These are phyloP conservation scores for Periconia sp. DNA, from an alignment of 2,329 filamentous ascomycete species.

Conservation along the genomic window DNA sequence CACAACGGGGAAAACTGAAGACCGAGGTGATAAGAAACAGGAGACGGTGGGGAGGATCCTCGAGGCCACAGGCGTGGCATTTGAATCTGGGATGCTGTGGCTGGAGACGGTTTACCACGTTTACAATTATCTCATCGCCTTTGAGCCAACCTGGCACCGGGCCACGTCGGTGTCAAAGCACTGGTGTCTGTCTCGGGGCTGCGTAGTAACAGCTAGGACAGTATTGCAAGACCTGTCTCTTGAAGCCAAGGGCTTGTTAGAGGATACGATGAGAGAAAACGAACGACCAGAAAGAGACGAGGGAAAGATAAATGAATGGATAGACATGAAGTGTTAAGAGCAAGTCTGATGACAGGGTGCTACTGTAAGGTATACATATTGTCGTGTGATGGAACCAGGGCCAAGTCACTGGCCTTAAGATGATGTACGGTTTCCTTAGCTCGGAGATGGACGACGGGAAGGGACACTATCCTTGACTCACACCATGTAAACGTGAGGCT, in stretches of 20 bases:
- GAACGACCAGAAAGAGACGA: slow-evolving; percentile 8
- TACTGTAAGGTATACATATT: slow-evolving; percentile 22
- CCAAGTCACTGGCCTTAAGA: slow-evolving; percentile 16
- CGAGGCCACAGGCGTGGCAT: slow-evolving; percentile 4
- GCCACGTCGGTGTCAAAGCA: slow-evolving; percentile 21
- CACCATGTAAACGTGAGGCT: slow-evolving; percentile 20
- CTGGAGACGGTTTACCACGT: slow-evolving; percentile 4
- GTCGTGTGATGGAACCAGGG: slow-evolving; percentile 12
- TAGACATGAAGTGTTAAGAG: slow-evolving; percentile 10
- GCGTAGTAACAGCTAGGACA: slow-evolving; percentile 12
- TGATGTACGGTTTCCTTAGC: slow-evolving; percentile 12
- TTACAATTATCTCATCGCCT: slow-evolving; percentile 20
- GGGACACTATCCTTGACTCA: slow-evolving; percentile 24
- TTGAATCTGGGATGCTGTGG: slow-evolving; percentile 2
- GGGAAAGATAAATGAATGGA: slow-evolving; percentile 11
- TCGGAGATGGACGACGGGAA: slow-evolving; percentile 21
- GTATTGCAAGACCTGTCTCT: slow-evolving; percentile 17
- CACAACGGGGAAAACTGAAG: neutral
- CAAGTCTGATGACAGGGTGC: slow-evolving; percentile 13
- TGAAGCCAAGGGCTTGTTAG: slow-evolving; percentile 1
- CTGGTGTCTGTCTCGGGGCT: slow-evolving; percentile 14
- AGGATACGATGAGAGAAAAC: slow-evolving; percentile 12
- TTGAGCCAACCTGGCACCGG: slow-evolving; percentile 19
- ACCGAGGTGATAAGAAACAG: neutral
- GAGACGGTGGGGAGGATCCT: neutral